These are phyloP conservation scores for Wallacemonas rigidus DNA, from an alignment of 208 protist genomes.

Conservation along the genomic window DNA sequence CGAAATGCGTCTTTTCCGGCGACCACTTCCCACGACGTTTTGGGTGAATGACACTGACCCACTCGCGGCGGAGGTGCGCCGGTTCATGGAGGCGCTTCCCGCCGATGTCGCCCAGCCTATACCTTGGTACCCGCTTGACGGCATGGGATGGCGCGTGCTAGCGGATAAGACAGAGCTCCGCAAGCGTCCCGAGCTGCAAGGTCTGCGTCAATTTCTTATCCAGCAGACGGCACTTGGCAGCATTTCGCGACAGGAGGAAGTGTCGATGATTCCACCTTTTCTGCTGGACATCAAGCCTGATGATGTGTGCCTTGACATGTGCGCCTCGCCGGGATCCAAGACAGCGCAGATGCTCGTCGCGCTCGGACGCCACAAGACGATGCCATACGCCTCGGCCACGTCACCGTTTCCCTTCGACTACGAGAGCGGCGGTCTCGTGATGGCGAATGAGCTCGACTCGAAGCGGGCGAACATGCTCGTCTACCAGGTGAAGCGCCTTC, in stretches of 20 bases:
- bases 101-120: slow-evolving; percentile 70
- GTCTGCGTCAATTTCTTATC: slow-evolving; percentile 80
- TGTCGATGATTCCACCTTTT: slow-evolving; percentile 85
- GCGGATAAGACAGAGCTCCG: slow-evolving; percentile 82
- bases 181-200: slow-evolving; percentile 64
- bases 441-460: slow-evolving; percentile 88
- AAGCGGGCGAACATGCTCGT: slow-evolving; percentile 89
- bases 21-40: slow-evolving; percentile 73
- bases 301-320: slow-evolving; percentile 90
- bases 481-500: slow-evolving; percentile 85
- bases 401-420: slow-evolving; percentile 86
- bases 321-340: slow-evolving; percentile 91
- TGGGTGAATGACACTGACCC: slow-evolving; percentile 89
- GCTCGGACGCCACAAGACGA: slow-evolving; percentile 74
- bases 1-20: slow-evolving; percentile 75
- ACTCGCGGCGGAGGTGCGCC: slow-evolving; percentile 45
- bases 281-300: slow-evolving; percentile 79
- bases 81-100: slow-evolving; percentile 55
- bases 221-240: slow-evolving; percentile 78
- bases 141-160: slow-evolving; percentile 82
- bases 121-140: slow-evolving; percentile 75
- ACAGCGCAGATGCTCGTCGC: slow-evolving; percentile 86
- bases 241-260: slow-evolving; percentile 85
- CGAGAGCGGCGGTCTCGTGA: slow-evolving; percentile 65
- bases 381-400: slow-evolving; percentile 40